A percentile compares a stretch with the other conserved stretches of the same genome.
These are phyloP conservation scores for Claviceps humidiphila DNA, from an alignment of 2,329 filamentous ascomycete genomes.

Conservation along the genomic window DNA sequence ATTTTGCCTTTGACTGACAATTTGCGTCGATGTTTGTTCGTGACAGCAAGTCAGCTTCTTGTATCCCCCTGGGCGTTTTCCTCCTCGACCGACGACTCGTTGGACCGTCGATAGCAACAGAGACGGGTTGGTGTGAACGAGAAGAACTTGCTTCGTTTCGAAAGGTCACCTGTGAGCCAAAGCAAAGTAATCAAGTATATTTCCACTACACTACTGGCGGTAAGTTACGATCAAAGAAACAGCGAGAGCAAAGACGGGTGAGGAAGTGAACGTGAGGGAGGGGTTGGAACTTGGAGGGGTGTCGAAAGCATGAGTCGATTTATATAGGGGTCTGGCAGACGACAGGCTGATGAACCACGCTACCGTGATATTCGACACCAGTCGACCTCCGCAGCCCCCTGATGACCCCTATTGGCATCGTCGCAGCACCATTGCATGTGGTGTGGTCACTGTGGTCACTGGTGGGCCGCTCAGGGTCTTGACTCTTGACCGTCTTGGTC, in stretches of 20 bases:
- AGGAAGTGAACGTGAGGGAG: background rate
- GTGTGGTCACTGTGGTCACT: too few relatives aligned
- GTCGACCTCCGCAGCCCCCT: too few relatives aligned
- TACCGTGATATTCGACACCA: too few relatives aligned
- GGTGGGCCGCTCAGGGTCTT: too few relatives aligned
- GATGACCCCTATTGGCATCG: too few relatives aligned
- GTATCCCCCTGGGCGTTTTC: background rate
- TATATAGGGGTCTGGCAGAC: background rate
- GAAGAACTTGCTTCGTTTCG: background rate
- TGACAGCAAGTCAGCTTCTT: background rate
- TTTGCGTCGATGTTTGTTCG: background rate
- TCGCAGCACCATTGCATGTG: too few relatives aligned
- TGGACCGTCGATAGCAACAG: constrained; percentile 5
- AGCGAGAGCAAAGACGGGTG: background rate
- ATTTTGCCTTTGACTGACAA: background rate
- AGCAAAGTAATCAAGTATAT: constrained; percentile 2
- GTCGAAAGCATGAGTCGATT: background rate
- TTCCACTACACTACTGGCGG: constrained; percentile 6
- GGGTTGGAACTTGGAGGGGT: background rate
- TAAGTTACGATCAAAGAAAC: background rate
- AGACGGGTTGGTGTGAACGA: background rate
- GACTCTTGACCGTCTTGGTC: too few relatives aligned
- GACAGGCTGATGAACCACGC: too few relatives aligned
- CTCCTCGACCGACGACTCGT: constrained; percentile 3
- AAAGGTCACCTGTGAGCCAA: constrained; percentile 2